Conservation (phyloP, 1,284 basidiomycete species). For the Rhodotorula sp. region DNA sequence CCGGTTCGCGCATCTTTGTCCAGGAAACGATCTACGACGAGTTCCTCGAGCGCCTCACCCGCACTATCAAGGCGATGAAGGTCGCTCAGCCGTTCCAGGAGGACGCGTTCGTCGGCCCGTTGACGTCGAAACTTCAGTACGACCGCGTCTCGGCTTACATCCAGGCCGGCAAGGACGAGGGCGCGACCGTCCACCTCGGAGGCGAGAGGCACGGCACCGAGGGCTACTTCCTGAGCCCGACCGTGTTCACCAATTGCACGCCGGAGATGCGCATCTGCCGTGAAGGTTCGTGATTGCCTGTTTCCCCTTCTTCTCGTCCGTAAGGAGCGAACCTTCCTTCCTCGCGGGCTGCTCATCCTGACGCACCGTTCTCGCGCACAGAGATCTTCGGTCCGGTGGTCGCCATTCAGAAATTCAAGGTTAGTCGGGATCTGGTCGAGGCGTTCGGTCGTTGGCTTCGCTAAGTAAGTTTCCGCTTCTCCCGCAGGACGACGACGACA, state of each 20-base stretch:
- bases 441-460: constrained; percentile 45
- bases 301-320: not conserved
- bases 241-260: constrained; percentile 76
- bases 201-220: constrained; percentile 71
- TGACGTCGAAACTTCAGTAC: constrained; percentile 64
- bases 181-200: constrained; percentile 74
- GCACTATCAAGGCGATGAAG: constrained; percentile 58
- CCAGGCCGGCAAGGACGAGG: constrained; percentile 74
- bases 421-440: constrained; percentile 53
- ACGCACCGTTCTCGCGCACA: not conserved
- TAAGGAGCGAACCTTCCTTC: not conserved
- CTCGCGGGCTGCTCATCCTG: not conserved
- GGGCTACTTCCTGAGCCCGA: constrained; percentile 64
- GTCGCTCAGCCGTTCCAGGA: constrained; percentile 77
- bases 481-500: constrained; percentile 55
- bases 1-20: constrained; percentile 84
- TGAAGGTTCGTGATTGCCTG: constrained; percentile 69
- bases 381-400: constrained; percentile 67
- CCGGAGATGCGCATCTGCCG: constrained; percentile 79
- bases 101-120: constrained; percentile 77
- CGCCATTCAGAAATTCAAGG: constrained; percentile 53
- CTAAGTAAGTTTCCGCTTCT: not conserved
- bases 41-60: constrained; percentile 62
- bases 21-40: constrained; percentile 71
- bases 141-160: constrained; percentile 84